These are phyloP conservation scores for Ophiocordyceps robertsii DNA, from an alignment of 2,329 filamentous ascomycete species.

Conservation along the genomic window DNA sequence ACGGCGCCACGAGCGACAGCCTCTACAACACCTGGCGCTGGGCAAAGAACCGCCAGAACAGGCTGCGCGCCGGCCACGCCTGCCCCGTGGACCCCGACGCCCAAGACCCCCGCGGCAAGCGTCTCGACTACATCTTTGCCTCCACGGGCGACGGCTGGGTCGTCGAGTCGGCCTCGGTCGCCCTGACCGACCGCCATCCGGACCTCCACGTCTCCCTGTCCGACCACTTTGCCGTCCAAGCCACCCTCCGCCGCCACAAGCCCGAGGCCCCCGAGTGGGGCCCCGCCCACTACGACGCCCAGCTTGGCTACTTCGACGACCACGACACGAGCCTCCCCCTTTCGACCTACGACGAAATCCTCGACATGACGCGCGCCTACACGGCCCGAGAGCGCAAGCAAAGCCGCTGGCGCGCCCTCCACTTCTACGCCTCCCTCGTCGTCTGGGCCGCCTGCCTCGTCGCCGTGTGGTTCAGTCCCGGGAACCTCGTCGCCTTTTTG, in stretches of 20 bases:
- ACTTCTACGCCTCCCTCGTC: slow-evolving; percentile 57
- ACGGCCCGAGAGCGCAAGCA: slow-evolving; percentile 57
- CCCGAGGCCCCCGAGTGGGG: slow-evolving; percentile 8
- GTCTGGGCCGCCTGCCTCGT: slow-evolving; percentile 63
- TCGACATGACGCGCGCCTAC: slow-evolving; percentile 58
- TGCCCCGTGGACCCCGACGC: slow-evolving; percentile 49
- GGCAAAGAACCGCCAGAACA: slow-evolving; percentile 56
- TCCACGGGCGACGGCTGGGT: slow-evolving; percentile 50
- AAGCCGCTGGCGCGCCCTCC: slow-evolving; percentile 54
- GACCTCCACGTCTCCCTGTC: slow-evolving; percentile 74
- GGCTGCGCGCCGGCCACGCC: slow-evolving; percentile 43
- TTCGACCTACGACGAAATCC: slow-evolving; percentile 47
- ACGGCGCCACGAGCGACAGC: slow-evolving; percentile 80
- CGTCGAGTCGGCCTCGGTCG: slow-evolving; percentile 57
- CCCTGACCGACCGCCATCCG: slow-evolving; percentile 72
- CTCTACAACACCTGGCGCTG: slow-evolving; percentile 90
- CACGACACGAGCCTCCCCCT: slow-evolving; percentile 9
- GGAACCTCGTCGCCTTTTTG: slow-evolving; percentile 65
- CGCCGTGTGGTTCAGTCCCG: slow-evolving; percentile 74
- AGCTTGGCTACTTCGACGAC: slow-evolving; percentile 15
- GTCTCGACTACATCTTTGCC: slow-evolving; percentile 91
- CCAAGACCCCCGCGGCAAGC: slow-evolving; percentile 62
- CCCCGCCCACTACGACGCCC: slow-evolving; percentile 14
- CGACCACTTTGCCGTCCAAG: slow-evolving; percentile 87
- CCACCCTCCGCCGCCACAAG: slow-evolving; percentile 48